Evolutionary conservation across 1,284 basidiomycete genomes (phyloP).

Genomic region (Rhizoctonia solani): DNA sequence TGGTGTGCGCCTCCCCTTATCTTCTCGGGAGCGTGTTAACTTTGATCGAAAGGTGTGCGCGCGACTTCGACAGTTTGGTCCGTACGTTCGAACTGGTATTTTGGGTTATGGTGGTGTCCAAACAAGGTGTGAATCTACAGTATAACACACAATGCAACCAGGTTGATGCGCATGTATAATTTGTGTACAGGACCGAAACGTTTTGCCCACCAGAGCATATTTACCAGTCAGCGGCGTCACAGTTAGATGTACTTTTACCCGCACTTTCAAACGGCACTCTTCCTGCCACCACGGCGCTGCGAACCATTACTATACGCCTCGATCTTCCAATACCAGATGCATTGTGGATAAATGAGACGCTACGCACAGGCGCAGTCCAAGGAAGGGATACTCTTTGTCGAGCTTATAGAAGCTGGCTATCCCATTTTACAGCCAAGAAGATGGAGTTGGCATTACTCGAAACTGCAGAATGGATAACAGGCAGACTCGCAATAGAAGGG

Average conservation of each 20-base stretch:
- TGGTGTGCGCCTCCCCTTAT: conserved; percentile 11
- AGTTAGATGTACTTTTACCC: conserved; percentile 3
- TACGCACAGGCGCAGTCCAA: conserved; percentile 8
- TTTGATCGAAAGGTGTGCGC: not conserved
- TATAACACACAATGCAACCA: too few species aligned
- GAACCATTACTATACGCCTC: conserved; percentile 18
- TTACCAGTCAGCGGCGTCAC: conserved; percentile 13
- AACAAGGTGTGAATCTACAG: not conserved
- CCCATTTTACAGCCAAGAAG: not conserved
- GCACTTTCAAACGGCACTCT: not conserved
- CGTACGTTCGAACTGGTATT: not conserved
- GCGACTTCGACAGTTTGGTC: not conserved
- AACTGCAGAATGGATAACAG: not conserved
- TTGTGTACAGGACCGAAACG: not conserved
- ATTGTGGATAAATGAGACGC: not conserved
- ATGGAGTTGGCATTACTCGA: conserved; percentile 2
- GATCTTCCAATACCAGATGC: conserved; percentile 1
- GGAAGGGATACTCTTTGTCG: not conserved
- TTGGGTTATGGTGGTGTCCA: not conserved
- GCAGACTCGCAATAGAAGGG: conserved; percentile 12
- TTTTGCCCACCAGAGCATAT: conserved; percentile 6
- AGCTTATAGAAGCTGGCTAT: not conserved
- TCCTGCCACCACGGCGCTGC: conserved; percentile 4
- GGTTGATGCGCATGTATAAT: not conserved
- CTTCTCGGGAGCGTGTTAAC: not conserved